A percentile compares a stretch with the other conserved stretches of the same genome.
These are phyloP conservation scores for Triadica sebifera DNA, from an alignment of 345 rosid species.

Conservation along the genomic window DNA sequence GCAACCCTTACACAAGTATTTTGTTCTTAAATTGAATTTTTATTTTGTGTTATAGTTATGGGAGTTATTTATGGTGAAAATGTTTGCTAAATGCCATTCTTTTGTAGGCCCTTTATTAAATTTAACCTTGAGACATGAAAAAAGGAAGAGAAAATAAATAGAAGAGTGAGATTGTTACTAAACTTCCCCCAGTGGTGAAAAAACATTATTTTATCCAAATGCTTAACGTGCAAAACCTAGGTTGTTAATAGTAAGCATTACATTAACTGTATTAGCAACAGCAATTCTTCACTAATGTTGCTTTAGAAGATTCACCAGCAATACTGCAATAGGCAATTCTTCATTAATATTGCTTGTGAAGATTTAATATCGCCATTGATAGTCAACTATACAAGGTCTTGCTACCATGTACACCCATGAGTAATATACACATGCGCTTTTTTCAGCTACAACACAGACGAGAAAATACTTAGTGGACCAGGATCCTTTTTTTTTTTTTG, in stretches of 20 bases:
- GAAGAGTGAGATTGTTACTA: neutral
- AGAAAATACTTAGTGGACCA: neutral
- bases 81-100: neutral
- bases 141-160: neutral
- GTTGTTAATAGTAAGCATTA: neutral
- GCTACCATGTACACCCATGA: too few species aligned
- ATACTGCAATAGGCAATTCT: too few species aligned
- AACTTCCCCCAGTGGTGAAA: neutral
- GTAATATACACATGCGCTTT: neutral
- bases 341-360: too few species aligned
- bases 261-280: neutral
- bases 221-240: neutral
- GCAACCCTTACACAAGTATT: neutral
- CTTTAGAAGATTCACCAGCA: neutral
- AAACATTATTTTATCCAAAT: neutral
- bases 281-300: neutral
- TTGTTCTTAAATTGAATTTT: neutral
- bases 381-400: too few species aligned
- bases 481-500: neutral
- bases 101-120: neutral
- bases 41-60: neutral
- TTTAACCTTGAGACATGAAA: neutral
- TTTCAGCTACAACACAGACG: neutral
- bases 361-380: too few species aligned
- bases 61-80: neutral